A percentile compares a stretch with the other conserved stretches of the same genome.
phyloP scores from a whole-genome alignment of 1,284 basidiomycete species.

The Boletus smithii region DNA sequence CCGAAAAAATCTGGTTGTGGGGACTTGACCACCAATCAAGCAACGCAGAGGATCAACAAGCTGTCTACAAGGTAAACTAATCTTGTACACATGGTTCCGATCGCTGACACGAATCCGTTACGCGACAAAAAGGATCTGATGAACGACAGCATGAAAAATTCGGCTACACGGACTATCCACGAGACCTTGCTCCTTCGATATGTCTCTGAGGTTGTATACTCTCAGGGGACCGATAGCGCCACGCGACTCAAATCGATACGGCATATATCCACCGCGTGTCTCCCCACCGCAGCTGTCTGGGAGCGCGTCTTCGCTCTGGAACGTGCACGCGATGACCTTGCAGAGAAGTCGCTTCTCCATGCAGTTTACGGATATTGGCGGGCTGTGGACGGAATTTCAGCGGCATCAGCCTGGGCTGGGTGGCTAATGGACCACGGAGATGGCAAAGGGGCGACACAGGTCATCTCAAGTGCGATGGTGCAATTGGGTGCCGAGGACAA shows the following conservation, averaged over 20 bases:
- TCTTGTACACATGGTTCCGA: conserved; percentile 2
- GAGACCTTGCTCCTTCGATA: conserved; percentile 48
- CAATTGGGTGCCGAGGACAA: conserved; percentile 23
- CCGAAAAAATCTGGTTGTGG: conserved; percentile 51
- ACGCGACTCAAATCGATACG: conserved; percentile 38
- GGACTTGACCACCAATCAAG: conserved; percentile 36
- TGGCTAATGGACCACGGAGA: conserved; percentile 44
- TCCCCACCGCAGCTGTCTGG: conserved; percentile 46
- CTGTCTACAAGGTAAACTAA: conserved; percentile 40
- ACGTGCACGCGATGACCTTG: conserved; percentile 21
- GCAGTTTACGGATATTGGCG: conserved; percentile 45
- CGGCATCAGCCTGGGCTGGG: conserved; percentile 44
- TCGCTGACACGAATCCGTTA: conserved; percentile 11
- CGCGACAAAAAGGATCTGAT: conserved; percentile 40
- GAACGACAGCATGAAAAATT: conserved; percentile 46
- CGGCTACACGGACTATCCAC: conserved; percentile 42
- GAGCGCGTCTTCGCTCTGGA: conserved; percentile 39
- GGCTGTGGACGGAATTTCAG: conserved; percentile 35
- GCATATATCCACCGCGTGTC: conserved; percentile 41
- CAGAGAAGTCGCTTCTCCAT: conserved; percentile 34
- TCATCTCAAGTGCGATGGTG: conserved; percentile 33
- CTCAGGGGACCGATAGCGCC: conserved; percentile 15
- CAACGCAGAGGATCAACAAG: conserved; percentile 23
- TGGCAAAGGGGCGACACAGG: conserved; percentile 36
- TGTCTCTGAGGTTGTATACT: conserved; percentile 35